Evolutionary conservation across 2,329 filamentous ascomycete species (phyloP), one percentile per base, ranked within the genome.

Genomic region (Arthrobotrys entomopaga): DNA sequence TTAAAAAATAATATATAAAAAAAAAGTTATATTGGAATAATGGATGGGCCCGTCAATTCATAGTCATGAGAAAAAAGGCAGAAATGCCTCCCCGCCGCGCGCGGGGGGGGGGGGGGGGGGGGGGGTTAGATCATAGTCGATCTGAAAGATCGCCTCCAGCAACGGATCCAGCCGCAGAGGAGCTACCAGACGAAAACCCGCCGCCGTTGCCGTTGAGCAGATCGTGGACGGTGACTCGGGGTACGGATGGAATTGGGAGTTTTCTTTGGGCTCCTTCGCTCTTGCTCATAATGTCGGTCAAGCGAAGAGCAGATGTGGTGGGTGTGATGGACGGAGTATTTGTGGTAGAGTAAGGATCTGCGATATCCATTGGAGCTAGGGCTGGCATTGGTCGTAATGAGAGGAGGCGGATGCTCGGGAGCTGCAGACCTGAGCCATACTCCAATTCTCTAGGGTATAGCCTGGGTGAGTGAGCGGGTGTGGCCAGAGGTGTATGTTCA

Each of bases 401-500:
- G 63, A 91, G 82, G 78, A 91, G 87, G 76, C 95, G 90, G 78
- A 99, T 88, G 49, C 91, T 92, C 34, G 95, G 94, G 64, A 98
- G 85, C 81, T 97, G 93, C 78, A 94, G 86, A 77, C 90, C 89
- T 77, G 84, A 86, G 76, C 86, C 84, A 65, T 86, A 85, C 52
- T 79, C 78, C 29, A 77, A 84, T 92, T 74, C 93, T 87, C 78
- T 67, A 8, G 78, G 78, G 49, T 71, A 79, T 8, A 99, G 86
- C 49, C 95, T 91, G 59, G 95, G 95, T 16, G 93, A 97, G 82
- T 98, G 95, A 49, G 93, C 94, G 3, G 94, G 94, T 3, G 94
- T 99, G 26, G 93, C 94, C 65, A 98, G 88, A n/a, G 94, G 94
- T n/a, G 95, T 98, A 84, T 97, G 93, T 80, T 98, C 94, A 10